A percentile compares a stretch with the other conserved stretches of the same genome.
phyloP scores from a whole-genome alignment of 2,329 filamentous ascomycete genomes.

The Pseudogymnoascus sp. region DNA sequence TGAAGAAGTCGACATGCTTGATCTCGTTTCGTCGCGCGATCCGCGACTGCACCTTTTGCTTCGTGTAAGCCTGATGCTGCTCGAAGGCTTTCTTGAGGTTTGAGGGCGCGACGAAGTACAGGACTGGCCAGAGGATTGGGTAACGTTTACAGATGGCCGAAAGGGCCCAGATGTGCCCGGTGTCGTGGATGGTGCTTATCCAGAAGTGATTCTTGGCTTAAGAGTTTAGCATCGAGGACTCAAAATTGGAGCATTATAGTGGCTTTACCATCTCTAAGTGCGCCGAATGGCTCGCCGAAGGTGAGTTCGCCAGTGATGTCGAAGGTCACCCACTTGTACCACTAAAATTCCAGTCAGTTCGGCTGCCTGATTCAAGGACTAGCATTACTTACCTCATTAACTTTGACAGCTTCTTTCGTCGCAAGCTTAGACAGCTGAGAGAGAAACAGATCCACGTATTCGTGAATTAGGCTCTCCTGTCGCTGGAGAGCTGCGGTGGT shows the following conservation, averaged over 20 bases:
- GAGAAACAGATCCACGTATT: slow-evolving; percentile 21
- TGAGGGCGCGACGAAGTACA: background rate
- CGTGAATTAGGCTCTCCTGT: slow-evolving; percentile 20
- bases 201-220: slow-evolving; percentile 20
- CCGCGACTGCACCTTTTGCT: background rate
- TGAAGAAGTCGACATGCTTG: background rate
- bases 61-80: background rate
- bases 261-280: slow-evolving; percentile 20
- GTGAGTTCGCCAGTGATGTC: slow-evolving; percentile 26
- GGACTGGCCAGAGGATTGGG: background rate
- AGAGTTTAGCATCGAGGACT: slow-evolving; percentile 21
- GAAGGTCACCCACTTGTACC: slow-evolving; percentile 51
- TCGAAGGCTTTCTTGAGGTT: background rate
- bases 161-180: background rate
- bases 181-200: slow-evolving; percentile 21
- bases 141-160: background rate
- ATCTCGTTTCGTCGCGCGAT: background rate
- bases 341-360: slow-evolving; percentile 34
- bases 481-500: slow-evolving; percentile 18
- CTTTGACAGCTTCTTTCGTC: slow-evolving; percentile 26
- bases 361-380: slow-evolving; percentile 25
- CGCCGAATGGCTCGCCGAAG: slow-evolving; percentile 29
- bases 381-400: slow-evolving; percentile 24
- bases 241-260: slow-evolving; percentile 25
- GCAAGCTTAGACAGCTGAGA: slow-evolving; percentile 22